These are phyloP conservation scores for Ustilaginoidea virens DNA, from an alignment of 2,329 filamentous ascomycete genomes.

Conservation along the genomic window DNA sequence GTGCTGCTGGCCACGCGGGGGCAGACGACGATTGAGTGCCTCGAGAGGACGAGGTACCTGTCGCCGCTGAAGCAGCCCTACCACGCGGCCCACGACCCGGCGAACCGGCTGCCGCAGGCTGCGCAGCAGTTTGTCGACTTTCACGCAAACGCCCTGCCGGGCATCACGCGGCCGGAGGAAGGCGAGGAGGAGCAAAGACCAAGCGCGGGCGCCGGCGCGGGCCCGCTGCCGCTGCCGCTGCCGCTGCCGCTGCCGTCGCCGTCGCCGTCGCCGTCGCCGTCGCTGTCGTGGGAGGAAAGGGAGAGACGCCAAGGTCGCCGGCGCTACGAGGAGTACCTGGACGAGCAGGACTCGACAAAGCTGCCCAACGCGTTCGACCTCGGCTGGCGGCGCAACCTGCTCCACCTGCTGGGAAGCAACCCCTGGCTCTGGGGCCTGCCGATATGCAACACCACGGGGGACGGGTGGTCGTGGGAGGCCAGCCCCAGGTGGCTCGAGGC, in stretches of 20 bases:
- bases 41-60: constrained; percentile 91
- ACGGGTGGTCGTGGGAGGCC: constrained; percentile 91
- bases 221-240: too few relatives aligned
- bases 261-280: too few relatives aligned
- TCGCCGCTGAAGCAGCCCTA: constrained; percentile 62
- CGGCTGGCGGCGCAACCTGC: constrained; percentile 64
- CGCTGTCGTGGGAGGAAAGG: constrained; percentile 36
- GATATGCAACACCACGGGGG: constrained; percentile 70
- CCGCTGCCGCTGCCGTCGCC: too few relatives aligned
- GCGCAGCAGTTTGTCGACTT: constrained; percentile 65
- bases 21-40: constrained; percentile 87
- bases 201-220: too few relatives aligned
- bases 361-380: constrained; percentile 90
- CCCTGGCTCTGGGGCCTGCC: constrained; percentile 66
- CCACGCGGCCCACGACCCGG: constrained; percentile 40
- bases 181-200: constrained; percentile 54
- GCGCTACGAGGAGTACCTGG: constrained; percentile 59
- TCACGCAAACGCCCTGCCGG: constrained; percentile 66
- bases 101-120: constrained; percentile 34
- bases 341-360: constrained; percentile 76
- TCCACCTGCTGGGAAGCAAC: constrained; percentile 64
- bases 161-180: constrained; percentile 67
- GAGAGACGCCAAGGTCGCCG: constrained; percentile 38
- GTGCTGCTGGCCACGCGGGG: constrained; percentile 63
- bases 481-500: constrained; percentile 64